Evolutionary conservation across 2,329 filamentous ascomycete genomes (phyloP), one percentile per base, ranked within the genome.

Genomic region (Talaromyces amestolkiae): DNA sequence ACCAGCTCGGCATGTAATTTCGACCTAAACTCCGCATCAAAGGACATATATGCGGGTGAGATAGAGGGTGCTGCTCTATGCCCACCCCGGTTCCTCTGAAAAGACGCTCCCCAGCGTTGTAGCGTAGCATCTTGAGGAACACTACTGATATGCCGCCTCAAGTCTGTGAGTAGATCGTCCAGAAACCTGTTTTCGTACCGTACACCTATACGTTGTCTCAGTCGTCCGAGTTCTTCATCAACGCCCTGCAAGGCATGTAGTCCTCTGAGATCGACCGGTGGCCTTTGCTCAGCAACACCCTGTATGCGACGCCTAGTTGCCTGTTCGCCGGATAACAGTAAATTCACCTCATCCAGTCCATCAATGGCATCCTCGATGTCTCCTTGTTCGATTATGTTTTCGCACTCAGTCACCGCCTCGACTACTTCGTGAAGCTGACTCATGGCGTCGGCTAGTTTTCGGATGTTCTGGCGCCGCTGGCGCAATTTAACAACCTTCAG

Each of bases 401-500:
- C 94, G 71, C 93, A 97, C 33, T 83, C 84, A 3, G 86, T 86
- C 3, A 97, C 86, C 0, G 88, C 88, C 49, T 91, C 85, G 1
- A 96, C 89, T 49, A 98, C 89, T 63, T 88, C 85, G 69, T 89
- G 88, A 27, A 99, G 84, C 75, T 99, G 95, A 70, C 89, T 84
- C 2, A 97, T 91, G 1, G 93, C 91, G 73, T 92, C 88, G 35
- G 91, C 89, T 17, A 99, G 82, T 75, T 92, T 91, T 65, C 89
- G 86, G 4, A 98, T 79, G 73, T 99, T 99, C 71, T 96, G 91
- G 71, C 90, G 86, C 62, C 92, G 86, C 61, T 91, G 87, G 69
- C 92, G 87, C 75, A 96, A 89, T 67, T 93, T 90, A 3, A 97
- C 89, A 64, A 97, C 89, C 70, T 95, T 89, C 35, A 99, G 77